A percentile compares a stretch with the other conserved stretches of the same genome.
Conservation (phyloP, 2,329 filamentous ascomycete genomes). For the Pseudogymnoascus sp. region DNA sequence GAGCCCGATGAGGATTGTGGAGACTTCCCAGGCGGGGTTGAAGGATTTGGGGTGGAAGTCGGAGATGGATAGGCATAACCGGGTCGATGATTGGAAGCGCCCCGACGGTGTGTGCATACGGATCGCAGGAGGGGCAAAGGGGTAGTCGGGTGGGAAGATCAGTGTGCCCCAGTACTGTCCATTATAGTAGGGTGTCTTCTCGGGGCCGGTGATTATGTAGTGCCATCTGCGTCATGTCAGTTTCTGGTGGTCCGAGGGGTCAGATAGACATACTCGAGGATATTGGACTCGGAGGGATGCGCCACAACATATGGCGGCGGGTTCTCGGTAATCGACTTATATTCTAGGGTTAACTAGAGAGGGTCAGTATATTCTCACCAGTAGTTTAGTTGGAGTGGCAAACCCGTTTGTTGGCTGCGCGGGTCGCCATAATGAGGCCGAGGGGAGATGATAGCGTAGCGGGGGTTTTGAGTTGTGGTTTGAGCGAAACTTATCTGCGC, state of each 20-base stretch:
- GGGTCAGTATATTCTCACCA: constrained; percentile 19
- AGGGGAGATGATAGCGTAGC: constrained; percentile 15
- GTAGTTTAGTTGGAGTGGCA: constrained; percentile 20
- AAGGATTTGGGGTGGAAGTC: constrained; percentile 98
- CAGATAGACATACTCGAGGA: constrained; percentile 61
- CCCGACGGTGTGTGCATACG: constrained; percentile 98
- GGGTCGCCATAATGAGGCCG: constrained; percentile 53
- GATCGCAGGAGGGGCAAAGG: constrained; percentile 93
- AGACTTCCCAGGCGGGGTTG: constrained; percentile 97
- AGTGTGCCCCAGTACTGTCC: constrained; percentile 98
- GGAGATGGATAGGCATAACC: constrained; percentile 89
- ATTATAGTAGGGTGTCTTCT: constrained; percentile 84
- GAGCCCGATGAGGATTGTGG: constrained; percentile 88
- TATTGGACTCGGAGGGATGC: constrained; percentile 84
- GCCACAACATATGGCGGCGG: constrained; percentile 84
- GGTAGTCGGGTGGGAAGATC: constrained; percentile 92
- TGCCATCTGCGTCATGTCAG: constrained; percentile 58
- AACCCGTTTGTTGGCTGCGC: constrained; percentile 65
- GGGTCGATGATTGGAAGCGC: constrained; percentile 85
- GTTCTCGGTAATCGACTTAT: constrained; percentile 58
- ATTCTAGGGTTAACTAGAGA: constrained; percentile 52
- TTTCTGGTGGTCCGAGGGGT: not conserved
- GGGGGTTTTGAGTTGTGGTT: not conserved
- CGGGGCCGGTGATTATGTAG: constrained; percentile 90
- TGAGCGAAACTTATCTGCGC: not conserved